Percentiles rank a stretch among this genome's conserved stretches.
Conservation (phyloP, 768 basidiomycete species). For the Cystobasidium tubakii region DNA sequence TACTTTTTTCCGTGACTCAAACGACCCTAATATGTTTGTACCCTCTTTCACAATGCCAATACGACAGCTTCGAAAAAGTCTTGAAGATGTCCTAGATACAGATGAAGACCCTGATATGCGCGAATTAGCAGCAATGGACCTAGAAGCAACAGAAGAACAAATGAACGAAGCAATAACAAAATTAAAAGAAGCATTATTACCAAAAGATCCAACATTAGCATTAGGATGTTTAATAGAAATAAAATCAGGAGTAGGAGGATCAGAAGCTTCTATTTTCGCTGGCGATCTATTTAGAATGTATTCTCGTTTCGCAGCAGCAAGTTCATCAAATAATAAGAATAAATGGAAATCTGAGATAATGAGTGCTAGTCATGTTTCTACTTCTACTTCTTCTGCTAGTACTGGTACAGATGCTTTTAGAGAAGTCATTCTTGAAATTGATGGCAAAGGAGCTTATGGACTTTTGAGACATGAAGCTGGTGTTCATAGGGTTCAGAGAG, state of each 20-base stretch:
- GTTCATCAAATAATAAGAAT: constrained; percentile 53
- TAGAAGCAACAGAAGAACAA: constrained; percentile 24
- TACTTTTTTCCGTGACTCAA: neutral
- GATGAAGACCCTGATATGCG: constrained; percentile 75
- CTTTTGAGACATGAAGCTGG: constrained; percentile 82
- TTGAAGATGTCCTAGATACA: constrained; percentile 42
- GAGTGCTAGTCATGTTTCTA: neutral
- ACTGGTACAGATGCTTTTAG: constrained; percentile 53
- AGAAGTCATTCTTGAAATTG: constrained; percentile 72
- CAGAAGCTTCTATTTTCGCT: constrained; percentile 76
- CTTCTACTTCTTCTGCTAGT: constrained; percentile 20
- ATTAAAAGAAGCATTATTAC: constrained; percentile 38
- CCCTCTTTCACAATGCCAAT: too few species aligned
- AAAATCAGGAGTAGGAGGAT: constrained; percentile 87
- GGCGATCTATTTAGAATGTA: constrained; percentile 78
- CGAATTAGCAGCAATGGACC: constrained; percentile 56
- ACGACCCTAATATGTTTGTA: neutral
- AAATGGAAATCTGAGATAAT: constrained; percentile 25
- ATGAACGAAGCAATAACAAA: constrained; percentile 3
- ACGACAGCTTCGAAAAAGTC: constrained; percentile 26
- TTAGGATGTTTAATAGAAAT: constrained; percentile 75
- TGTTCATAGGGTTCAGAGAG: constrained; percentile 89
- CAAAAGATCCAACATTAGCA: constrained; percentile 24
- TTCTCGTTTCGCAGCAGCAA: constrained; percentile 57
- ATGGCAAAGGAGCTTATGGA: constrained; percentile 72